Percentiles rank a stretch among this genome's conserved stretches.
These are phyloP conservation scores for Trypanosoma avium DNA, from an alignment of 208 protist genomes.

Conservation along the genomic window DNA sequence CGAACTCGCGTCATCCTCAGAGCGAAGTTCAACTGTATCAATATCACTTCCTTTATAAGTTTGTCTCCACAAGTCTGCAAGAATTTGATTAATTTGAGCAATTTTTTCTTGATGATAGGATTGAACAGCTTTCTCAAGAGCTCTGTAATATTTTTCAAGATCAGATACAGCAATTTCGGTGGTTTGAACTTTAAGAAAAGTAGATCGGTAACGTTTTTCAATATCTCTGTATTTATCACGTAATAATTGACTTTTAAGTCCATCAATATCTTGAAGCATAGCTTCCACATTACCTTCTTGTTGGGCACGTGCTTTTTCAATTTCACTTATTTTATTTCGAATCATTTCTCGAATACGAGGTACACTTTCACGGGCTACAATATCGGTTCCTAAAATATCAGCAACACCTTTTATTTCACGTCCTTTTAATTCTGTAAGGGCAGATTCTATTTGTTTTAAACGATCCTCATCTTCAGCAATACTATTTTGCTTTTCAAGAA, in stretches of 20 bases:
- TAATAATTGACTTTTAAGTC: slow-evolving; percentile 57
- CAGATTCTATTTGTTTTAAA: slow-evolving; percentile 36
- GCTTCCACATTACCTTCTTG: slow-evolving; percentile 80
- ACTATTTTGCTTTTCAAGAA: slow-evolving; percentile 34
- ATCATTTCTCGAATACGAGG: slow-evolving; percentile 67
- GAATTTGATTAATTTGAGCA: slow-evolving; percentile 98
- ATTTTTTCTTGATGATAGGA: slow-evolving; percentile 98
- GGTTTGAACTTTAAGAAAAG: slow-evolving; percentile 88
- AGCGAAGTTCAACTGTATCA: slow-evolving; percentile 96
- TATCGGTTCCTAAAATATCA: slow-evolving; percentile 52
- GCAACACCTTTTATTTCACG: slow-evolving; percentile 38
- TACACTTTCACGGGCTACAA: slow-evolving; percentile 41
- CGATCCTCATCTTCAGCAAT: slow-evolving; percentile 52
- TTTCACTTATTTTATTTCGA: slow-evolving; percentile 51
- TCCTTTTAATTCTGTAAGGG: slow-evolving; percentile 45
- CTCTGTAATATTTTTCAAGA: slow-evolving; percentile 89
- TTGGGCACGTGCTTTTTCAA: slow-evolving; percentile 65
- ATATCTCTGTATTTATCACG: slow-evolving; percentile 82
- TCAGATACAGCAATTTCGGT: slow-evolving; percentile 87
- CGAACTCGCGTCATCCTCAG: slow-evolving; percentile 84
- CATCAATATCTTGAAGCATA: slow-evolving; percentile 64
- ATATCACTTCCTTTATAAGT: slow-evolving; percentile 99
- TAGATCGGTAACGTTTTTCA: slow-evolving; percentile 86
- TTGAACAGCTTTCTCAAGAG: slow-evolving; percentile 95
- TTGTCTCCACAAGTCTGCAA: slow-evolving; percentile 96